Evolutionary conservation across 805 yeast species (phyloP).

Genomic region (Kregervanrija delftensis): DNA sequence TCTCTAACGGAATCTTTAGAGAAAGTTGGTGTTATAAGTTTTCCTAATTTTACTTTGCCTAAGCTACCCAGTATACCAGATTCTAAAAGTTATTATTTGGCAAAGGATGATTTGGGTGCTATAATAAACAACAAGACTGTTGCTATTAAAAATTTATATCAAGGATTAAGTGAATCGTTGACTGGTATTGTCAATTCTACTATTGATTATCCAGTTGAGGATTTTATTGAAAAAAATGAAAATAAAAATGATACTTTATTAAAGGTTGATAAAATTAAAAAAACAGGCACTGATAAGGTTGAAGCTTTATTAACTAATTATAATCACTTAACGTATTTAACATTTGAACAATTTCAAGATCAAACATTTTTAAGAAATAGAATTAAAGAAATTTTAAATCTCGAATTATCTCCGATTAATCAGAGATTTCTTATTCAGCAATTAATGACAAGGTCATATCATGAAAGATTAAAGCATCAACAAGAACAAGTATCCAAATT

Average conservation of each 20-base stretch:
- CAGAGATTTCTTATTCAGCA: slow-evolving; percentile 50
- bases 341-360: slow-evolving; percentile 29
- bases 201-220: slow-evolving; percentile 45
- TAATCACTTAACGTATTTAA: slow-evolving; percentile 24
- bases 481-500: slow-evolving; percentile 1
- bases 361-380: slow-evolving; percentile 36
- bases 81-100: no score
- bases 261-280: background rate
- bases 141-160: slow-evolving; percentile 18
- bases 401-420: slow-evolving; percentile 34
- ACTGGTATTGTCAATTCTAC: slow-evolving; percentile 40
- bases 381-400: slow-evolving; percentile 40
- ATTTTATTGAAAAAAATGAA: slow-evolving; percentile 21
- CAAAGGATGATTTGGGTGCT: slow-evolving; percentile 2
- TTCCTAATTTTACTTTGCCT: no score
- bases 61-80: no score
- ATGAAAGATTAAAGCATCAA: slow-evolving; percentile 33
- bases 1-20: no score
- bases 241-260: slow-evolving; percentile 5
- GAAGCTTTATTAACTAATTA: slow-evolving; percentile 6
- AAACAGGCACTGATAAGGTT: slow-evolving; percentile 4
- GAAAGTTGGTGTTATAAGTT: no score
- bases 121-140: slow-evolving; percentile 11
- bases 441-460: slow-evolving; percentile 63
- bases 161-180: slow-evolving; percentile 23